Evolutionary conservation across 176 grass and related monocot species (phyloP).

Genomic region (Bromus sterilis): DNA sequence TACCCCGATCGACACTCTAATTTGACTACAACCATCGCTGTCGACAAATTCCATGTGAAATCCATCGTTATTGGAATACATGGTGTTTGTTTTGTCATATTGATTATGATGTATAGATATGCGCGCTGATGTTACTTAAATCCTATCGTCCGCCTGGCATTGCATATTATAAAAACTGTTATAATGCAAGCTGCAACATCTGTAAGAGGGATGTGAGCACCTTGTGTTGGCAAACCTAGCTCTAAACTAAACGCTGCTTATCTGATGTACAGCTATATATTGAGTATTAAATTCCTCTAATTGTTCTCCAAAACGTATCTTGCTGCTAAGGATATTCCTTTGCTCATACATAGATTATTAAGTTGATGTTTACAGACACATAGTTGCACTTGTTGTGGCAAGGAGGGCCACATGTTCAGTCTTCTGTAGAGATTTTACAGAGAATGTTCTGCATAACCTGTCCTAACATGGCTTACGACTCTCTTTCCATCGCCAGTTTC

Average conservation of each 20-base stretch:
- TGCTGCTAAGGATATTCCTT: not conserved
- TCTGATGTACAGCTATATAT: not conserved
- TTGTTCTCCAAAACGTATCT: not conserved
- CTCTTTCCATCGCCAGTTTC: not conserved
- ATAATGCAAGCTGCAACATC: not conserved
- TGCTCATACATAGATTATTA: not conserved
- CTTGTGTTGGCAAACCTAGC: not conserved
- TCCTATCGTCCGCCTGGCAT: not conserved
- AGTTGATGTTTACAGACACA: not conserved
- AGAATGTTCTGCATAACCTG: not conserved
- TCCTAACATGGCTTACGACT: not conserved
- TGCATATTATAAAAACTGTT: not conserved
- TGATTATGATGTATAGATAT: not conserved
- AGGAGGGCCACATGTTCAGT: not conserved
- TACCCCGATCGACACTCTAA: not conserved
- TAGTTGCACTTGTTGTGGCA: not conserved
- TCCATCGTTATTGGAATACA: not conserved
- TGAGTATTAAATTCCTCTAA: not conserved
- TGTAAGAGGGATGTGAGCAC: not conserved
- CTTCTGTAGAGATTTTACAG: not conserved
- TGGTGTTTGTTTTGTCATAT: not conserved
- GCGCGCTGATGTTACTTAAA: not conserved
- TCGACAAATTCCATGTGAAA: not conserved
- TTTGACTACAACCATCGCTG: not conserved
- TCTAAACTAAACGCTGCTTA: not conserved